Base-by-base conservation (phyloP, 768 basidiomycete genomes). In the Leccinum rimulosum region DNA sequence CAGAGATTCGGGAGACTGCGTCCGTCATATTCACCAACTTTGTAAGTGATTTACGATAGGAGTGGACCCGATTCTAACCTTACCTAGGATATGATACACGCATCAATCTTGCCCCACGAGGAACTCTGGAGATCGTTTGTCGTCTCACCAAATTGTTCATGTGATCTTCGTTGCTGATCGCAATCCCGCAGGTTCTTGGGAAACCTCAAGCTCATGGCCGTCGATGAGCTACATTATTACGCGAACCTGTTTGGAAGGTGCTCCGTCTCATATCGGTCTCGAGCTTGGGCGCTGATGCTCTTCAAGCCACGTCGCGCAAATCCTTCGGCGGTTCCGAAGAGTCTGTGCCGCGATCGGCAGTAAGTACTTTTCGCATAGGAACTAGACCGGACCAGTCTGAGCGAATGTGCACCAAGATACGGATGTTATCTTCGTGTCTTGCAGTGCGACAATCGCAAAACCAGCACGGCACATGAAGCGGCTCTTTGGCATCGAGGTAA, bases 21-120 rank as follows among this genome's bases (percentile, higher is more conserved):
- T 91, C 89, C 0, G 83, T 93, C 25, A 88, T 96, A 53, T 89
- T 95, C 66, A 93, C 93, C 5, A 96, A 96, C 68, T 93, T 94
- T 65, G 91, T 89, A 65, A n/a, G 82, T 50, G 15, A 40, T 14
- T n/a, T 17, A 15, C 8, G 14, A 50, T 43, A 28, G 5, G 36
- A 50, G 27, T 9, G 27, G 0, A 9, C 14, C 22, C 27, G 36
- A 30, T 48, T 45, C 64, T 25, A 59, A 31, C 14, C 52, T 6
- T 33, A 14, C 52, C 19, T 59, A 92, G 90, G 93, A 95, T 64
- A 95, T 85, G 77, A 77, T 96, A 6, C 93, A 95, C 67, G 84
- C 87, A 22, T 88, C 90, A 1, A 88, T 96, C 57, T 75, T 95
- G 1, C 92, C 93, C 0, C 83, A 89, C 48, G 93, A 96, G 72